These are phyloP conservation scores for Ophiocordyceps robertsii DNA, from an alignment of 2,329 filamentous ascomycete genomes.

Conservation along the genomic window DNA sequence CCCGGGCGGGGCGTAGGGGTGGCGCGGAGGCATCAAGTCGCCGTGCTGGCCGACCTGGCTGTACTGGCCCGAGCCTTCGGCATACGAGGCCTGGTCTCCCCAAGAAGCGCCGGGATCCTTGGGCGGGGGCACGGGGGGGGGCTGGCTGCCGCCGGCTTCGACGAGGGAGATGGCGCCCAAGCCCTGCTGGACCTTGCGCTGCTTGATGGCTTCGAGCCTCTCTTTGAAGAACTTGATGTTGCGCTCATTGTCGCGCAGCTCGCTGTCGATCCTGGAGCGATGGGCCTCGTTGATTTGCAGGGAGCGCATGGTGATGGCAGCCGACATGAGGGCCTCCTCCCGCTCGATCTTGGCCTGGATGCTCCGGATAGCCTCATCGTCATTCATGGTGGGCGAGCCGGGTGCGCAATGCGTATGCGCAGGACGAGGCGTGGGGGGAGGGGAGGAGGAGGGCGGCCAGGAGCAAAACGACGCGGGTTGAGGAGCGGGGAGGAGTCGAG, in stretches of 20 bases:
- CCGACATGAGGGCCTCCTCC: constrained; percentile 89
- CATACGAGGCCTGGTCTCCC: constrained; percentile 50
- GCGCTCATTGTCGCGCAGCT: constrained; percentile 84
- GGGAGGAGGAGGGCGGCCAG: not conserved
- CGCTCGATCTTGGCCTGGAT: constrained; percentile 96
- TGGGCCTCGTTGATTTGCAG: constrained; percentile 90
- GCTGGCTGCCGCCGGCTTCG: constrained; percentile 32
- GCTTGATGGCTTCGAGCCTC: constrained; percentile 74
- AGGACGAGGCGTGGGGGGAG: constrained; percentile 10
- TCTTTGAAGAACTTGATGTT: constrained; percentile 96
- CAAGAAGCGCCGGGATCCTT: constrained; percentile 53
- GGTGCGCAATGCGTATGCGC: constrained; percentile 17
- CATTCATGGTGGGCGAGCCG: constrained; percentile 39
- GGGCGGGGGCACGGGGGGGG: constrained; percentile 53
- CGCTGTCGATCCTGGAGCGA: constrained; percentile 77
- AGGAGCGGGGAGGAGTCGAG: not conserved
- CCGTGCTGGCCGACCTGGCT: constrained; percentile 49
- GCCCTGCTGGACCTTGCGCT: constrained; percentile 59
- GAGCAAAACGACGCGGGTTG: constrained; percentile 9
- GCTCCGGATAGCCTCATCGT: constrained; percentile 56
- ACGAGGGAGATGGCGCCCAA: constrained; percentile 54
- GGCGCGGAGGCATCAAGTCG: constrained; percentile 67
- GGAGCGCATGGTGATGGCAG: constrained; percentile 87
- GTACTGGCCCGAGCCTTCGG: constrained; percentile 28
- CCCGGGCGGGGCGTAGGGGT: constrained; percentile 59